These are phyloP conservation scores for Colletotrichum sp. DNA, from an alignment of 2,329 filamentous ascomycete species.

Conservation along the genomic window DNA sequence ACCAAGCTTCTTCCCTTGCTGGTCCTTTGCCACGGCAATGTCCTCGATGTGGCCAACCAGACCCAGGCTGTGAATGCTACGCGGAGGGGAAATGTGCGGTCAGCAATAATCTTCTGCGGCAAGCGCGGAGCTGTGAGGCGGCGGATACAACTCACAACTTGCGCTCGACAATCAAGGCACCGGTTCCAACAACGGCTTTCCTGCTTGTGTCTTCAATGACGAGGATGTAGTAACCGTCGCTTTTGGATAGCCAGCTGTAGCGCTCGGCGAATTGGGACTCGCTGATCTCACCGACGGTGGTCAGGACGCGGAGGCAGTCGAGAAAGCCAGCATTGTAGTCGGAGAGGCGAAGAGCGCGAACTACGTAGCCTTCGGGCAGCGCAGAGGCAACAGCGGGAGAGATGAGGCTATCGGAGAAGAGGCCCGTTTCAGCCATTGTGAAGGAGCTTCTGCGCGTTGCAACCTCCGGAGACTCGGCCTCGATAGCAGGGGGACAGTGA, in stretches of 20 bases:
- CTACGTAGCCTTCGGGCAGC: slow-evolving; percentile 81
- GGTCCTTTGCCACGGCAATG: slow-evolving; percentile 91
- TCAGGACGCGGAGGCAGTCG: slow-evolving; percentile 88
- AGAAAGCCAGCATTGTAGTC: slow-evolving; percentile 88
- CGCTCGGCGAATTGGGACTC: slow-evolving; percentile 77
- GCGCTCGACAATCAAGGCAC: slow-evolving; percentile 87
- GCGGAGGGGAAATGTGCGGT: slow-evolving; percentile 6
- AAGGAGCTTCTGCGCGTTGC: neutral
- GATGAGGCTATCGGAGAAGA: slow-evolving; percentile 81
- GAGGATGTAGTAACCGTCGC: slow-evolving; percentile 84
- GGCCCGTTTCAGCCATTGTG: slow-evolving; percentile 52
- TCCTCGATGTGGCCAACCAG: slow-evolving; percentile 96
- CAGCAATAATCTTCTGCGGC: slow-evolving; percentile 16
- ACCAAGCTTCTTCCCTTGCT: slow-evolving; percentile 97
- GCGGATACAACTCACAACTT: slow-evolving; percentile 74
- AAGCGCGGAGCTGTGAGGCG: neutral
- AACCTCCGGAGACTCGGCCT: neutral
- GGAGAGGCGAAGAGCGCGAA: slow-evolving; percentile 78
- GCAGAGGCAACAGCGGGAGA: slow-evolving; percentile 73
- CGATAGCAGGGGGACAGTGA: neutral
- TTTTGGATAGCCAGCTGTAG: slow-evolving; percentile 80
- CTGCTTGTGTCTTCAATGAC: slow-evolving; percentile 77
- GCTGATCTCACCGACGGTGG: slow-evolving; percentile 87
- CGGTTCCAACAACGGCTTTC: slow-evolving; percentile 82
- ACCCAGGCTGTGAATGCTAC: slow-evolving; percentile 78